phyloP scores from a whole-genome alignment of 805 yeast species.

The Candida morakotiae region DNA sequence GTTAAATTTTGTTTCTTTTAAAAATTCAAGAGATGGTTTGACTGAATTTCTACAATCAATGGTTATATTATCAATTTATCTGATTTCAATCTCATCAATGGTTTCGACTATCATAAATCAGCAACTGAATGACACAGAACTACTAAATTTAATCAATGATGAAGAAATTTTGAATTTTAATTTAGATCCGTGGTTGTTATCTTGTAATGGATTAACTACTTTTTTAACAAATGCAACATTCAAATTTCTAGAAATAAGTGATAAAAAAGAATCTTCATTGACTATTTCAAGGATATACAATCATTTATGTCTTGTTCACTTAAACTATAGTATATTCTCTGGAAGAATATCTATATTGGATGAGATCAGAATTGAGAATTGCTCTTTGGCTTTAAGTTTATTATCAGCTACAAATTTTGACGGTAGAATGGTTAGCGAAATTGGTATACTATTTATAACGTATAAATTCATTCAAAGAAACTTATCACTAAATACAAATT shows the following conservation, averaged over 20 bases:
- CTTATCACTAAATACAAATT: background rate
- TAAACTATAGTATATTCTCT: constrained; percentile 60
- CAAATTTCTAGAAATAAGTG: constrained; percentile 40
- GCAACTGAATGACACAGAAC: constrained; percentile 7
- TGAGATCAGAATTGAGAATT: constrained; percentile 53
- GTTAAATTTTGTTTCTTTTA: constrained; percentile 25
- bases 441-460: constrained; percentile 53
- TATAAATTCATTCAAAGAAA: constrained; percentile 51
- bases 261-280: constrained; percentile 23
- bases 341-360: constrained; percentile 66
- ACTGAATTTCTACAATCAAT: constrained; percentile 67
- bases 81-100: constrained; percentile 52
- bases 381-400: constrained; percentile 53
- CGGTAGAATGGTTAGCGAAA: constrained; percentile 78
- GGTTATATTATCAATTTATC: constrained; percentile 62
- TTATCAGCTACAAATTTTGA: constrained; percentile 71
- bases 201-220: constrained; percentile 62
- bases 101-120: constrained; percentile 15
- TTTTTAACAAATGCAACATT: constrained; percentile 50
- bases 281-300: constrained; percentile 67
- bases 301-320: constrained; percentile 63
- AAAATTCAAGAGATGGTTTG: constrained; percentile 18
- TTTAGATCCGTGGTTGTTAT: constrained; percentile 68
- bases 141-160: constrained; percentile 12
- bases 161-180: constrained; percentile 25